Percentiles rank a stretch among this genome's conserved stretches.
Evolutionary conservation across 23 red algal genomes (phyloP).

Genomic region (Chondrus crispus): DNA sequence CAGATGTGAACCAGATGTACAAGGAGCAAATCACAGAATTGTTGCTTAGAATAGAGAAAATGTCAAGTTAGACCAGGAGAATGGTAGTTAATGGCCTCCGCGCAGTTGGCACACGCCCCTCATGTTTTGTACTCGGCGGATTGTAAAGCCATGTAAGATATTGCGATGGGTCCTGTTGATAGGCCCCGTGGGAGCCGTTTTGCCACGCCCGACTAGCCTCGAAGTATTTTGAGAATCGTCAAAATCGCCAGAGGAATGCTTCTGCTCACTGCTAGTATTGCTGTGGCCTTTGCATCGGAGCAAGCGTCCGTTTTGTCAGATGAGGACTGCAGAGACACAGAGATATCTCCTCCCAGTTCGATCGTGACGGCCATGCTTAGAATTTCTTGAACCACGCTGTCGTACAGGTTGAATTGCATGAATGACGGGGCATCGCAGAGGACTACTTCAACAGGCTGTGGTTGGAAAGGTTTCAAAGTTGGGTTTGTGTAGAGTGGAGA

Average conservation of each 20-base stretch:
- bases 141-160: too few species aligned
- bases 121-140: too few species aligned
- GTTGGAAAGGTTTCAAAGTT: not conserved
- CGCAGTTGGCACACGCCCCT: too few species aligned
- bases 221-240: not conserved
- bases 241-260: constrained; percentile 39
- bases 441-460: constrained; percentile 43
- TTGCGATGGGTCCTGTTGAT: too few species aligned
- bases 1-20: constrained; percentile 85
- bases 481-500: not conserved
- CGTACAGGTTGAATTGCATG: constrained; percentile 41
- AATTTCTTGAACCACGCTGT: constrained; percentile 21
- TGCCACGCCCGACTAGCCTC: too few species aligned
- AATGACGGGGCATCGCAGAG: constrained; percentile 37
- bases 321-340: constrained; percentile 4
- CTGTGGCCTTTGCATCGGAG: constrained; percentile 50
- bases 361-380: constrained; percentile 42
- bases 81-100: too few species aligned
- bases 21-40: constrained; percentile 85
- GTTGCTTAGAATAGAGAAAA: constrained; percentile 60
- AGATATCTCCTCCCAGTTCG: constrained; percentile 27
- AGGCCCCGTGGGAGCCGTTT: too few species aligned
- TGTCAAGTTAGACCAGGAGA: too few species aligned
- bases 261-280: not conserved
- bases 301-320: not conserved